A percentile compares a stretch with the other conserved stretches of the same genome.
phyloP scores from a whole-genome alignment of 1,139 yeast genomes.

The Scheffersomyces insectosa region DNA sequence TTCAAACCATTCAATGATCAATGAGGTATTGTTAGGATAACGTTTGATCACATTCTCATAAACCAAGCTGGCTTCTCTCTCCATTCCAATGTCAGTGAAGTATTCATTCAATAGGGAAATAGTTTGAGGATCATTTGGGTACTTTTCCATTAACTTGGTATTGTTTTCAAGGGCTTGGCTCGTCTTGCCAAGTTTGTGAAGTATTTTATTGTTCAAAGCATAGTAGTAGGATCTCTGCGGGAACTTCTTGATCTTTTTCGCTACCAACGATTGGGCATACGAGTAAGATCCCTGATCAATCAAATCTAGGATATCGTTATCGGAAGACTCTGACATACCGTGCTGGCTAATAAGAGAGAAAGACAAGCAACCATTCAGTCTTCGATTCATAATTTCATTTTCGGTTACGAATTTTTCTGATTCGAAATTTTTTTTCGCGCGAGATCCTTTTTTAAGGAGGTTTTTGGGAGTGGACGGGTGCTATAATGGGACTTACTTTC shows the following conservation, averaged over 20 bases:
- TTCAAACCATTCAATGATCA: conserved; percentile 52
- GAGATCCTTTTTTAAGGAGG: too few species aligned
- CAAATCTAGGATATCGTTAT: conserved; percentile 36
- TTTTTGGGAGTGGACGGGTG: too few species aligned
- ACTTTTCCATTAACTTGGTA: conserved; percentile 38
- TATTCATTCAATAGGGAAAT: conserved; percentile 47
- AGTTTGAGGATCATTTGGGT: conserved; percentile 58
- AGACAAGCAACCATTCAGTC: too few species aligned
- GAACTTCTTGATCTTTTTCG: conserved; percentile 49
- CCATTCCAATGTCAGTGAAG: conserved; percentile 34
- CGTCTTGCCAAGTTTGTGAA: conserved; percentile 42
- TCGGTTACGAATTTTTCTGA: too few species aligned
- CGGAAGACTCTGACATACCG: conserved; percentile 24
- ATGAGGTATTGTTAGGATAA: conserved; percentile 45
- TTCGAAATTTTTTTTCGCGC: too few species aligned
- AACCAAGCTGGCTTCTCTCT: conserved; percentile 38
- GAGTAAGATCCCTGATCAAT: conserved; percentile 56
- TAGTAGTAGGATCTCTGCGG: conserved; percentile 59
- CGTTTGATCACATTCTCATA: conserved; percentile 60
- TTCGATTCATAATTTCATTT: too few species aligned
- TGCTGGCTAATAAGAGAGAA: background rate
- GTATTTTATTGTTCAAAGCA: conserved; percentile 50
- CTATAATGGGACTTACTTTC: too few species aligned
- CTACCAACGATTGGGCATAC: conserved; percentile 52
- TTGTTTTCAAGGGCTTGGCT: conserved; percentile 47